Conservation (phyloP, 2,329 filamentous ascomycete species). For the Graphilbum ipis-grandicollis region DNA sequence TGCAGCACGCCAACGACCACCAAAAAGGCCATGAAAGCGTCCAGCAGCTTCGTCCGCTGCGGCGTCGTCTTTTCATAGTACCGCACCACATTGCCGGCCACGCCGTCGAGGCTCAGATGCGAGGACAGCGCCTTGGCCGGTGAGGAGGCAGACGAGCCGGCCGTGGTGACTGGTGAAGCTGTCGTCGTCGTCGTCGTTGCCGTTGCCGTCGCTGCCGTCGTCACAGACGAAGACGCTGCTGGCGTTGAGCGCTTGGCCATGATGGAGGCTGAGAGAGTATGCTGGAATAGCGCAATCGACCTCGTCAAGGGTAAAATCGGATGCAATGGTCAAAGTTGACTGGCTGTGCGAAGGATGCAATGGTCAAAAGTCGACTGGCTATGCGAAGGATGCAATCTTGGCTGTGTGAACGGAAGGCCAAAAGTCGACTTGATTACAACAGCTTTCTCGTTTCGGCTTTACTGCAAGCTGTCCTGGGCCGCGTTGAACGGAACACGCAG, state of each 20-base stretch:
- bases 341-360: too few relatives aligned
- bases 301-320: too few relatives aligned
- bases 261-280: neutral
- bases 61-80: slow-evolving; percentile 70
- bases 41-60: slow-evolving; percentile 81
- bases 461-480: too few relatives aligned
- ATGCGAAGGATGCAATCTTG: too few relatives aligned
- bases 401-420: too few relatives aligned
- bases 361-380: too few relatives aligned
- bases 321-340: too few relatives aligned
- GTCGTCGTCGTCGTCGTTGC: slow-evolving; percentile 1
- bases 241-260: slow-evolving; percentile 4
- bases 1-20: slow-evolving; percentile 75
- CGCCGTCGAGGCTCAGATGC: slow-evolving; percentile 24
- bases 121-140: neutral
- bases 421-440: too few relatives aligned
- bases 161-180: neutral
- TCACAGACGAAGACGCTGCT: too few relatives aligned
- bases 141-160: neutral
- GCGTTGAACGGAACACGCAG: too few relatives aligned
- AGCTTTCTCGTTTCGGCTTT: too few relatives aligned
- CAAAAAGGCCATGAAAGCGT: slow-evolving; percentile 79
- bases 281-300: neutral
- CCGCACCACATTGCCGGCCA: slow-evolving; percentile 52
- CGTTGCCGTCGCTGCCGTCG: neutral